phyloP scores from a whole-genome alignment of 176 grass and related monocot genomes.

The Areca catechu region DNA sequence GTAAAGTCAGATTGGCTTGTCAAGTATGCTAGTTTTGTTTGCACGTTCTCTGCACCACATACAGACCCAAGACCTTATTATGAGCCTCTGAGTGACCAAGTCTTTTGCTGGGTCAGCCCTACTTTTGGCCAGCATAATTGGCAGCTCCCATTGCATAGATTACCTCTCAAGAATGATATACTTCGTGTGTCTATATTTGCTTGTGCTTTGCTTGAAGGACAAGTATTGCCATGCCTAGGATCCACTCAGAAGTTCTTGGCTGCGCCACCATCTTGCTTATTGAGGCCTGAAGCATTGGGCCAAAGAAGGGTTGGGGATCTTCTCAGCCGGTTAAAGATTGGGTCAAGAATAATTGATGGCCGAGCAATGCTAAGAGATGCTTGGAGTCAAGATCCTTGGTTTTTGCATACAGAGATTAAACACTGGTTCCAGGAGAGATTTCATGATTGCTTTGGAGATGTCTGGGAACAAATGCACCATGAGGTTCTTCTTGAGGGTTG shows the following conservation, averaged over 20 bases:
- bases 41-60: constrained; percentile 78
- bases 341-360: constrained; percentile 33
- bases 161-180: constrained; percentile 47
- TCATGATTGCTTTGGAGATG: constrained; percentile 34
- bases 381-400: constrained; percentile 42
- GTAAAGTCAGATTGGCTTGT: constrained; percentile 83
- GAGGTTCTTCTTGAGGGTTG: constrained; percentile 39
- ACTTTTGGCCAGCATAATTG: constrained; percentile 77
- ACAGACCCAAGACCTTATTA: constrained; percentile 78
- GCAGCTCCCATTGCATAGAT: constrained; percentile 54
- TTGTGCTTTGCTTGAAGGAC: constrained; percentile 74
- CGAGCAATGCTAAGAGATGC: constrained; percentile 29
- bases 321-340: constrained; percentile 35
- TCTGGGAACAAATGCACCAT: constrained; percentile 59
- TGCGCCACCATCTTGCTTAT: constrained; percentile 41
- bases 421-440: constrained; percentile 48
- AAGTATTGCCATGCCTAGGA: constrained; percentile 77
- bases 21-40: constrained; percentile 80
- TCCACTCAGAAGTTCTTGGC: constrained; percentile 45
- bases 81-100: constrained; percentile 49
- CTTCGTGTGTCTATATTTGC: constrained; percentile 59
- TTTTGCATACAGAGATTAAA: constrained; percentile 52
- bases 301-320: constrained; percentile 64
- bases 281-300: constrained; percentile 33
- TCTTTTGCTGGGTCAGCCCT: constrained; percentile 74